Conservation (phyloP, 1,284 basidiomycete species). For the Ganoderma leucocontextum region DNA sequence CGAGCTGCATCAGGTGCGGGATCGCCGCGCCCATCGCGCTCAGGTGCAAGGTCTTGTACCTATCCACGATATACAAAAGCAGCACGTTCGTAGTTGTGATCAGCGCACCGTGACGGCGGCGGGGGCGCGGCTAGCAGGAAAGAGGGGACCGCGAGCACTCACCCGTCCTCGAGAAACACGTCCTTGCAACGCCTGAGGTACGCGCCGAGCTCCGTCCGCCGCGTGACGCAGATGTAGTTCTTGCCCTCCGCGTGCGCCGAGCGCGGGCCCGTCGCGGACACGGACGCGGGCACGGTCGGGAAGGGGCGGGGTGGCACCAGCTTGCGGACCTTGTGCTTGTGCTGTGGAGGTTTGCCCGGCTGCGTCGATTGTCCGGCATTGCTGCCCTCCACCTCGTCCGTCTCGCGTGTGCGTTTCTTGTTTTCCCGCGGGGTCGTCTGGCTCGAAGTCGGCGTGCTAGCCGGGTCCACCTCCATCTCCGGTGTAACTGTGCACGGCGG, state of each 20-base stretch:
- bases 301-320: conserved; percentile 77
- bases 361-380: background rate
- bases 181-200: conserved; percentile 86
- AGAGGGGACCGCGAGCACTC: conserved; percentile 36
- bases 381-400: background rate
- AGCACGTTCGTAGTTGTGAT: no score
- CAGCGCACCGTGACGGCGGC: no score
- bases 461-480: background rate
- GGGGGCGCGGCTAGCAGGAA: background rate
- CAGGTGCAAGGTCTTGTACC: conserved; percentile 79
- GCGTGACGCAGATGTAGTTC: conserved; percentile 82
- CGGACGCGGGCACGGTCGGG: conserved; percentile 78
- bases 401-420: background rate
- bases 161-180: conserved; percentile 82
- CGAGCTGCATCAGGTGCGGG: conserved; percentile 78
- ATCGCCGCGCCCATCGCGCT: conserved; percentile 90
- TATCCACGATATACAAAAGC: conserved; percentile 38
- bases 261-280: conserved; percentile 80
- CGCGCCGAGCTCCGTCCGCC: conserved; percentile 76
- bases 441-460: background rate
- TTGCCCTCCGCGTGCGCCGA: conserved; percentile 80
- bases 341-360: background rate
- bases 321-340: conserved; percentile 59
- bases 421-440: background rate
- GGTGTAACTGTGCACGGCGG: background rate